Evolutionary conservation across 2,329 filamentous ascomycete genomes (phyloP), one percentile per base, ranked within the genome.

Genomic region (Cadophora sp.): DNA sequence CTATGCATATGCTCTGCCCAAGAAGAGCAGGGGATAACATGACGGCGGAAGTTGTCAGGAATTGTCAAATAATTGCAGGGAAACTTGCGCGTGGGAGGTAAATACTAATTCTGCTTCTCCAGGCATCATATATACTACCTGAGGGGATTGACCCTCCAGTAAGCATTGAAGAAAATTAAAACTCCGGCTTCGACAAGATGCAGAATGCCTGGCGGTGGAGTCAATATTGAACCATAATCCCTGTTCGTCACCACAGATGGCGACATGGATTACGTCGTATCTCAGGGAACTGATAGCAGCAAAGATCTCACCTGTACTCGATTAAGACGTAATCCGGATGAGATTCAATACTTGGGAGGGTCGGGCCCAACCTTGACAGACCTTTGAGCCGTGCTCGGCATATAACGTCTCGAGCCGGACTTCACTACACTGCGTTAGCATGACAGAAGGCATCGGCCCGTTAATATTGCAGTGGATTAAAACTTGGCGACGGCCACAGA

Each of bases 171-270:
- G 31, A 59, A 40, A 22, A 27, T 59, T 26, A 24, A 22, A 59
- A 27, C 31, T 34, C 34, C 34, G 34, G 56, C 56, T n/a, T 43
- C 11, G 11, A 26, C 12, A 27, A 59, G 34, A 26, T 59, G 34
- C 56, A 37, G 34, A 43, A 26, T 59, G n/a, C 16, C 2, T 43
- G n/a, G 31, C 34, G 31, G 56, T 43, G 56, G 56, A 26, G 56
- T 16, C 56, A 43, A 59, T 59, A 34, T 59, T 43, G 56, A 59
- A 59, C 43, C 56, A 27, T 40, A 31, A 58, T 40, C 56, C 56
- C 22, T 59, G 56, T 24, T 22, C 34, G 12, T 43, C 56, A 37
- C 9, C 31, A 43, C 56, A 59, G n/a, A 59, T 40, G 56, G 56
- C 34, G 34, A 59, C 34, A 40, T 24, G 34, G 34, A 14, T 40